Evolutionary conservation across 352 stramenopile genomes (phyloP).

Genomic region (Pythium volutum): DNA sequence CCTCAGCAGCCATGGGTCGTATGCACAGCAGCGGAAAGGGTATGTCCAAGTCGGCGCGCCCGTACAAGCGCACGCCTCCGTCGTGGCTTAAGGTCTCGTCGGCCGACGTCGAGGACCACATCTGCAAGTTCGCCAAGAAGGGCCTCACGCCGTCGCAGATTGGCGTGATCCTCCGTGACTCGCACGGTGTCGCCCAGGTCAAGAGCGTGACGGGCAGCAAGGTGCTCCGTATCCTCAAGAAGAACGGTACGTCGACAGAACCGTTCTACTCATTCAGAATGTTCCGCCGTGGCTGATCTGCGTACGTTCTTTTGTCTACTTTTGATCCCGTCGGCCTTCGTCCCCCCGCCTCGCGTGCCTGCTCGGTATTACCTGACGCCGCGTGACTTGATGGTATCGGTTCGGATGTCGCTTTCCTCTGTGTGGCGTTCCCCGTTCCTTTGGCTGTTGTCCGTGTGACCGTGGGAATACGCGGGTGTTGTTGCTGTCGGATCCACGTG

Average conservation of each 20-base stretch:
- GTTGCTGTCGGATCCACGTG: constrained; percentile 9
- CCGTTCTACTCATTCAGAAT: neutral
- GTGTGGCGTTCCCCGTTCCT: constrained; percentile 14
- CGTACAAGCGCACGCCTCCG: constrained; percentile 98
- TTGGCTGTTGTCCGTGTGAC: constrained; percentile 51
- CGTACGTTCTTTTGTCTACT: constrained; percentile 24
- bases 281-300: constrained; percentile 15
- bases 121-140: constrained; percentile 99
- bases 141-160: constrained; percentile 97
- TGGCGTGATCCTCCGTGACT: constrained; percentile 99
- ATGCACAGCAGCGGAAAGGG: constrained; percentile 99
- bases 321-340: constrained; percentile 5
- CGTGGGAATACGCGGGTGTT: constrained; percentile 81
- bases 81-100: constrained; percentile 98
- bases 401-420: constrained; percentile 15
- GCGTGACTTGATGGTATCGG: constrained; percentile 44
- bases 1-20: constrained; percentile 92
- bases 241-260: constrained; percentile 84
- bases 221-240: constrained; percentile 99
- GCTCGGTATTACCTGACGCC: constrained; percentile 86
- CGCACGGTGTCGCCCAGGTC: constrained; percentile 98
- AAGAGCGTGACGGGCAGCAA: constrained; percentile 98
- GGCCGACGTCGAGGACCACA: constrained; percentile 97
- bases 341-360: neutral
- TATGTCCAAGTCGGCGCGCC: constrained; percentile 98